These are phyloP conservation scores for Dendrostoma leiphaemia DNA, from an alignment of 2,329 filamentous ascomycete genomes.

Conservation along the genomic window DNA sequence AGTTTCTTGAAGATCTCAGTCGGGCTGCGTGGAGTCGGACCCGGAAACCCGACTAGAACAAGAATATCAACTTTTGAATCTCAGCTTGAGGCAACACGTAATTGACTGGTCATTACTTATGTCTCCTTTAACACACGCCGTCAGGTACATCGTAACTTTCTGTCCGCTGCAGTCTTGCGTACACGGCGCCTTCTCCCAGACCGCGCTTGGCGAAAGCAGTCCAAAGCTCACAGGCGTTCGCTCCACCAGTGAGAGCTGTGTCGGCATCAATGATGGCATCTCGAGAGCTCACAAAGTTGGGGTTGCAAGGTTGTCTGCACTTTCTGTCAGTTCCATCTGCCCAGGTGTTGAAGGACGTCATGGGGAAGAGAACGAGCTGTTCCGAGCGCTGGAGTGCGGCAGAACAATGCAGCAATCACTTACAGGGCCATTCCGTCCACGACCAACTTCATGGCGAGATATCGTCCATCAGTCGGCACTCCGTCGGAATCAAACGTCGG, in stretches of 20 bases:
- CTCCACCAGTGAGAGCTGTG: slow-evolving; percentile 46
- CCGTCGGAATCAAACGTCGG: slow-evolving; percentile 41
- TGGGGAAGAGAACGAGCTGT: no score
- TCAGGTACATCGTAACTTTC: slow-evolving; percentile 31
- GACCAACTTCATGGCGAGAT: slow-evolving; percentile 51
- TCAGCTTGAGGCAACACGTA: no score
- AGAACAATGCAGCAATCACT: no score
- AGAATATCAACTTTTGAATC: no score
- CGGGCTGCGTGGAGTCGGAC: no score
- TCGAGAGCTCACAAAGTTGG: slow-evolving; percentile 50
- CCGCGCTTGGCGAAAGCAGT: slow-evolving; percentile 55
- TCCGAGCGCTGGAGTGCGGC: no score
- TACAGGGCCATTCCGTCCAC: slow-evolving; percentile 48
- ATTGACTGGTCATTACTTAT: no score
- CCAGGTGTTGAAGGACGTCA: neutral
- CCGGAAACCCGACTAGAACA: no score
- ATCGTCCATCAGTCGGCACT: slow-evolving; percentile 52
- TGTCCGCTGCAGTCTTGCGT: slow-evolving; percentile 26
- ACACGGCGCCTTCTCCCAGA: slow-evolving; percentile 40
- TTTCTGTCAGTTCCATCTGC: no score
- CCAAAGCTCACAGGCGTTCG: slow-evolving; percentile 53
- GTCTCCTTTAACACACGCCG: slow-evolving; percentile 23
- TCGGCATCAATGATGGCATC: slow-evolving; percentile 58
- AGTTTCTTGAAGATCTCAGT: no score
- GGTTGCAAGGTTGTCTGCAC: slow-evolving; percentile 50